A percentile compares a stretch with the other conserved stretches of the same genome.
Conservation (phyloP, 2,329 filamentous ascomycete genomes). For the Cadophora gregata region DNA sequence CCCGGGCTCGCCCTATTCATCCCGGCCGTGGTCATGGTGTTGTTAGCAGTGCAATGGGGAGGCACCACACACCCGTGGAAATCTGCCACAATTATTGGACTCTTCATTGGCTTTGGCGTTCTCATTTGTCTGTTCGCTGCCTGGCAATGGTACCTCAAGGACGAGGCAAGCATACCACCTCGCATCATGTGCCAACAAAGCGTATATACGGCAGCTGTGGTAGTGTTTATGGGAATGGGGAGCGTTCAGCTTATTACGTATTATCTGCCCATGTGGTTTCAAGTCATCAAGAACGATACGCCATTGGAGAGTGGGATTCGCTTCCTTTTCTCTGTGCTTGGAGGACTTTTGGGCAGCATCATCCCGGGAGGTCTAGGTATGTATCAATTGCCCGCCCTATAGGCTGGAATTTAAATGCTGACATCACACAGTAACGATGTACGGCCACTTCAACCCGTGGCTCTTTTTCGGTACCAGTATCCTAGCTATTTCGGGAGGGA, state of each 20-base stretch:
- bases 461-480: conserved; percentile 26
- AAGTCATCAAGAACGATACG: conserved; percentile 49
- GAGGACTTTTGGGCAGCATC: conserved; percentile 38
- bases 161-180: conserved; percentile 47
- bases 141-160: conserved; percentile 45
- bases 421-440: conserved; percentile 38
- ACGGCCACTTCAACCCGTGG: conserved; percentile 36
- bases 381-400: background rate
- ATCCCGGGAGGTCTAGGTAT: conserved; percentile 38
- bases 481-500: conserved; percentile 24
- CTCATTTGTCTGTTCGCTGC: conserved; percentile 38
- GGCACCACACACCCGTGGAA: conserved; percentile 40
- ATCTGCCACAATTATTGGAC: conserved; percentile 44
- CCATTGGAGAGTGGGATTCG: conserved; percentile 47
- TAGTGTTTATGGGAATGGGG: conserved; percentile 30
- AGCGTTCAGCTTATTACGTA: conserved; percentile 44
- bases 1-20: conserved; percentile 43
- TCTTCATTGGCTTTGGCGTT: conserved; percentile 41
- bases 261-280: conserved; percentile 56
- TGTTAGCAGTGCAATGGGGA: conserved; percentile 44
- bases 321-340: conserved; percentile 49
- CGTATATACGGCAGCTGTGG: conserved; percentile 41
- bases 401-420: background rate
- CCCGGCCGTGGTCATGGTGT: conserved; percentile 40
- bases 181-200: conserved; percentile 46